Evolutionary conservation across 371 early-diverging fungal species (phyloP).

Genomic region (Lichtheimia corymbifera): DNA sequence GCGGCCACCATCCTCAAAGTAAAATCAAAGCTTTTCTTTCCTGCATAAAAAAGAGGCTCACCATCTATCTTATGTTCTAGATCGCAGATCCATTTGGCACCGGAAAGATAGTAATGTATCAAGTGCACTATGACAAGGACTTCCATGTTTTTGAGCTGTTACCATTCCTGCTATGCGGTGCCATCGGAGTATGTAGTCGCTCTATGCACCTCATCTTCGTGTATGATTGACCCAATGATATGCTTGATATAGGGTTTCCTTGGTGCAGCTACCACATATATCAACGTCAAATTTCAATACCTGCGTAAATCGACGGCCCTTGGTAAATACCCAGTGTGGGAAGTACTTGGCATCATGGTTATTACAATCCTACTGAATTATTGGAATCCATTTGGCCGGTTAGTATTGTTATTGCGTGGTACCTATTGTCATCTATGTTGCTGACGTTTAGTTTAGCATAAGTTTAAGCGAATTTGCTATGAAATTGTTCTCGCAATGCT

Average conservation of each 20-base stretch:
- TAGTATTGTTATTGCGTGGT: background rate
- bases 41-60: background rate
- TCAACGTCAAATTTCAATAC: constrained; percentile 67
- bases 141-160: constrained; percentile 89
- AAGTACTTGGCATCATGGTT: constrained; percentile 74
- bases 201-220: background rate
- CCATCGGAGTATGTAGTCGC: constrained; percentile 68
- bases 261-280: constrained; percentile 79
- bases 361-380: constrained; percentile 73
- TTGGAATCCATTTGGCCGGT: constrained; percentile 74
- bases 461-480: constrained; percentile 78
- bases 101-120: constrained; percentile 89
- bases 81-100: constrained; percentile 87
- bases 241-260: constrained; percentile 68
- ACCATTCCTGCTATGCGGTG: constrained; percentile 78
- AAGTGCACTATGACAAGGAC: constrained; percentile 82
- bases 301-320: constrained; percentile 57
- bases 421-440: too few species aligned
- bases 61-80: constrained; percentile 24
- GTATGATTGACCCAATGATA: too few species aligned
- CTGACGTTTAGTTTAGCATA: constrained; percentile 26
- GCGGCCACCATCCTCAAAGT: constrained; percentile 83
- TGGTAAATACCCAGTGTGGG: constrained; percentile 59
- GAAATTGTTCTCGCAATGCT: constrained; percentile 84
- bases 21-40: constrained; percentile 2